These are phyloP conservation scores for Exutisphaerella laricina DNA, from an alignment of 2,329 filamentous ascomycete species.

Conservation along the genomic window DNA sequence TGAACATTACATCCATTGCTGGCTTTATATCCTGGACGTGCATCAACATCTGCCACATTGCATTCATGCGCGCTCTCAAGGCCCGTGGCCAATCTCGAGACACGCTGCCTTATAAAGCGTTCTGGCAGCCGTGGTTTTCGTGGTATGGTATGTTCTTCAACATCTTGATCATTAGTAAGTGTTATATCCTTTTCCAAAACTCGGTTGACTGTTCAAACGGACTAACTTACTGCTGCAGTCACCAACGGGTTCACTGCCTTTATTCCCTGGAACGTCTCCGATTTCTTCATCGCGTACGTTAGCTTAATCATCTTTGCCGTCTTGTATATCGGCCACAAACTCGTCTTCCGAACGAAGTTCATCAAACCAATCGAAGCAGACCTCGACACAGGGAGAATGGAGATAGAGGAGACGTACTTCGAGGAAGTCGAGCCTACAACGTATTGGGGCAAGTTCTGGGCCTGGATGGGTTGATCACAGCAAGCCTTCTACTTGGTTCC, in stretches of 20 bases:
- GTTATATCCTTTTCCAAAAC: no score
- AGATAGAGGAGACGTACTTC: conserved; percentile 33
- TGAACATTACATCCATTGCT: conserved; percentile 66
- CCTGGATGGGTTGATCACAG: conserved; percentile 22
- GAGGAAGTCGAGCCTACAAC: conserved; percentile 31
- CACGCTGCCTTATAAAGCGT: conserved; percentile 63
- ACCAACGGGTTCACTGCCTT: conserved; percentile 69
- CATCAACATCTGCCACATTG: conserved; percentile 65
- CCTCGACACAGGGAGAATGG: conserved; percentile 38
- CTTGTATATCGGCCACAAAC: conserved; percentile 66
- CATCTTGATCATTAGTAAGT: conserved; percentile 68
- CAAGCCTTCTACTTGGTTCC: no score
- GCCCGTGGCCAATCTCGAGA: conserved; percentile 64
- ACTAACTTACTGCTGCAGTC: background rate
- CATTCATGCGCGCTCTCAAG: conserved; percentile 63
- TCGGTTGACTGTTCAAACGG: no score
- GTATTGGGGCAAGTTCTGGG: conserved; percentile 31
- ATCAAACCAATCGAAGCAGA: conserved; percentile 40
- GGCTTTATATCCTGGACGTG: conserved; percentile 68
- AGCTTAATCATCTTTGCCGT: conserved; percentile 67
- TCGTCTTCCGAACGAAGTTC: conserved; percentile 46
- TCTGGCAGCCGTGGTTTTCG: conserved; percentile 65
- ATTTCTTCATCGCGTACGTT: conserved; percentile 68
- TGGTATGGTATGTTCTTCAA: conserved; percentile 61
- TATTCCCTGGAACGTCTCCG: conserved; percentile 61